Evolutionary conservation across 192 early-diverging fungal genomes (phyloP).

Genomic region (Fimicolochytrium jonesii): DNA sequence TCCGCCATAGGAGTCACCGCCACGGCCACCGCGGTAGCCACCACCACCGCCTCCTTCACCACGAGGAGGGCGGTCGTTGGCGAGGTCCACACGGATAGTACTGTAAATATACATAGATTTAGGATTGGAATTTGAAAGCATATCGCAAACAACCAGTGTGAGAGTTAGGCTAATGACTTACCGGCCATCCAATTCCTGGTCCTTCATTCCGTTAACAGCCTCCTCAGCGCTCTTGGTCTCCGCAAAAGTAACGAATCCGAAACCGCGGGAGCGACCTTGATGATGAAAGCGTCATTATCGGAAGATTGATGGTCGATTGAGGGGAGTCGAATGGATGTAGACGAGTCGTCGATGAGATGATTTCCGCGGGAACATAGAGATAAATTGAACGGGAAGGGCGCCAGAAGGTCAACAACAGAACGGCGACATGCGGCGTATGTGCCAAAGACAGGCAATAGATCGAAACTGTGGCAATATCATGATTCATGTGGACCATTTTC

Average conservation of each 20-base stretch:
- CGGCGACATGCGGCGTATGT: too few relatives aligned
- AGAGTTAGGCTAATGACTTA: too few relatives aligned
- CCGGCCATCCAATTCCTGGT: constrained; percentile 74
- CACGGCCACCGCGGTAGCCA: constrained; percentile 20
- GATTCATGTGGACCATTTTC: too few relatives aligned
- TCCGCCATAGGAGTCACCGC: constrained; percentile 5
- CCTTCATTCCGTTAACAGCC: constrained; percentile 65
- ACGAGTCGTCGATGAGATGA: too few relatives aligned
- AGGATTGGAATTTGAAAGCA: too few relatives aligned
- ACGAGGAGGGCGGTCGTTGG: constrained; percentile 48
- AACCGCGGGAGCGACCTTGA: constrained; percentile 73
- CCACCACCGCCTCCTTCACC: not conserved
- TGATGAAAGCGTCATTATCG: not conserved
- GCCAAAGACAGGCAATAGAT: too few relatives aligned
- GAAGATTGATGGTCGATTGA: too few relatives aligned
- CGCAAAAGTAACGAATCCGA: constrained; percentile 75
- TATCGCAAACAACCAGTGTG: too few relatives aligned
- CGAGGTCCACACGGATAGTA: constrained; percentile 67
- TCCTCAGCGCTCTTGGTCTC: constrained; percentile 31
- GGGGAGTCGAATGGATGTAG: too few relatives aligned
- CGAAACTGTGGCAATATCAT: too few relatives aligned
- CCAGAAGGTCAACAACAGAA: not conserved
- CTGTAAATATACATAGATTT: not conserved
- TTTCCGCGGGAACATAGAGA: not conserved
- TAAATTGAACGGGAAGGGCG: not conserved